A percentile compares a stretch with the other conserved stretches of the same genome.
Conservation (phyloP, 2,329 filamentous ascomycete genomes). For the Dactylellina cionopaga region DNA sequence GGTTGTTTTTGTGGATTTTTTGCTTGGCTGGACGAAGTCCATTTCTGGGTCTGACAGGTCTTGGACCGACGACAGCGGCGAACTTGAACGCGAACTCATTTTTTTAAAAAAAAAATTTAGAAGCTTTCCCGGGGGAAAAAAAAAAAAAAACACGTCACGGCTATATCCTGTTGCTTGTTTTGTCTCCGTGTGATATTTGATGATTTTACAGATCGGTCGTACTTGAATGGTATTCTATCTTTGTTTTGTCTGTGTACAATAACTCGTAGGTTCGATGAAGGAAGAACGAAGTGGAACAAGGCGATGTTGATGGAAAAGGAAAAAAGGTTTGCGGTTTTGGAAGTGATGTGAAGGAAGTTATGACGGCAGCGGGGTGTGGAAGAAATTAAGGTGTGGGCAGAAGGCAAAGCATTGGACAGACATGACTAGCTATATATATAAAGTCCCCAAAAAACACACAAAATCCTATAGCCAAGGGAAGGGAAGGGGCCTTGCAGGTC, state of each 20-base stretch:
- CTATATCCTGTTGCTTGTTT: not conserved
- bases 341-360: slow-evolving; percentile 12
- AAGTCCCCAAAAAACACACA: slow-evolving; percentile 44
- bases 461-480: slow-evolving; percentile 31
- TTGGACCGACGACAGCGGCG: slow-evolving; percentile 46
- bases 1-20: slow-evolving; percentile 23
- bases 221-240: not conserved
- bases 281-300: not conserved
- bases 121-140: not conserved
- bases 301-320: not conserved
- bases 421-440: slow-evolving; percentile 47
- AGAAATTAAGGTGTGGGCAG: slow-evolving; percentile 41
- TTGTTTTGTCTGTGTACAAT: not conserved
- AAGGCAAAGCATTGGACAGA: slow-evolving; percentile 50
- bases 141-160: slow-evolving; percentile 36
- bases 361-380: slow-evolving; percentile 47
- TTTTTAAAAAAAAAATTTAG: too few species aligned
- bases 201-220: not conserved
- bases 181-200: not conserved
- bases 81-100: slow-evolving; percentile 52
- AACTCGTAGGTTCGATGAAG: not conserved
- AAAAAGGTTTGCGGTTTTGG: not conserved
- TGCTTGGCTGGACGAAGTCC: slow-evolving; percentile 27
- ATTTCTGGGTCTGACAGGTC: slow-evolving; percentile 50
- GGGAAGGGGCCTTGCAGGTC: slow-evolving; percentile 21